Evolutionary conservation across 345 rosid genomes (phyloP).

Genomic region (Pugionium dolabratum): DNA sequence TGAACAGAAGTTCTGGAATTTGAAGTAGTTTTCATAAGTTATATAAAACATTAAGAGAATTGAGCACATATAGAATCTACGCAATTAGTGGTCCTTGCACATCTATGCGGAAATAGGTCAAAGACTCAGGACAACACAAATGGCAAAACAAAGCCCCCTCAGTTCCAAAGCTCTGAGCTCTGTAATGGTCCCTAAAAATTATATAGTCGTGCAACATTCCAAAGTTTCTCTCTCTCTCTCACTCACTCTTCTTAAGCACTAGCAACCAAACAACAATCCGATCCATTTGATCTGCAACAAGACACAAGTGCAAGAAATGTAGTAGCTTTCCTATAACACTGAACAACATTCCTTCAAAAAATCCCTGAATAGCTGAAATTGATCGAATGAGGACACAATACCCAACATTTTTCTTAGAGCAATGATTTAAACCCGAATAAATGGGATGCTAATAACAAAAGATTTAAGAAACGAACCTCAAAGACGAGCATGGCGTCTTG

Average conservation of each 20-base stretch:
- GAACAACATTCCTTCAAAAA: no score
- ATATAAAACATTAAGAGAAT: neutral
- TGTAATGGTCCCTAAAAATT: slow-evolving; percentile 27
- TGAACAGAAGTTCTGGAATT: slow-evolving; percentile 67
- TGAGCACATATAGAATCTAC: slow-evolving; percentile 10
- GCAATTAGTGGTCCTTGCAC: slow-evolving; percentile 31
- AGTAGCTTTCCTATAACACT: neutral
- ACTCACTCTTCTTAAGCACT: slow-evolving; percentile 33
- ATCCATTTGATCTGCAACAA: no score
- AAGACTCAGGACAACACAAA: slow-evolving; percentile 36
- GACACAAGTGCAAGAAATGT: no score
- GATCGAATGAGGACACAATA: no score
- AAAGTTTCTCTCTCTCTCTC: slow-evolving; percentile 7
- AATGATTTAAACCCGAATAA: no score
- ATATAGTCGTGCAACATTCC: slow-evolving; percentile 28
- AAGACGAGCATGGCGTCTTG: slow-evolving; percentile 97
- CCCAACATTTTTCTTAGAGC: no score
- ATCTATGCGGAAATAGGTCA: slow-evolving; percentile 13
- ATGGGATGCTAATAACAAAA: neutral
- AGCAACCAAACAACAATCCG: neutral
- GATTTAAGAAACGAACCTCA: slow-evolving; percentile 58
- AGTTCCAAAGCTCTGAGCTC: slow-evolving; percentile 28
- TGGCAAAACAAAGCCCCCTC: slow-evolving; percentile 20
- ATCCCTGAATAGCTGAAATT: no score
- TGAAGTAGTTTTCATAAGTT: slow-evolving; percentile 14